These are phyloP conservation scores for Gossypium aridum DNA, from an alignment of 441 rosid species.

Conservation along the genomic window DNA sequence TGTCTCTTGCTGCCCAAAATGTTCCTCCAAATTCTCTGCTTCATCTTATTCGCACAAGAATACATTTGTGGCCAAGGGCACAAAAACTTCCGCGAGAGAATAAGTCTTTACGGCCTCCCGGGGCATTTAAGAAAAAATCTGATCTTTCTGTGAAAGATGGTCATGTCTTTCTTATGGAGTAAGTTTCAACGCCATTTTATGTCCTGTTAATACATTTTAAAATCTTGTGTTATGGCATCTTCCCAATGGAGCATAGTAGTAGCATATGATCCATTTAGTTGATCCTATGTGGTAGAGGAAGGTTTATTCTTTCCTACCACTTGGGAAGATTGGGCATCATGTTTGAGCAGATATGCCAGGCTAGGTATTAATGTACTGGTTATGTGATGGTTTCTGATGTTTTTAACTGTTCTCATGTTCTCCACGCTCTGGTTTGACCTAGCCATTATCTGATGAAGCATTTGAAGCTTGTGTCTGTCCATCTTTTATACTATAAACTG, in stretches of 20 bases:
- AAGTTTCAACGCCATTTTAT: slow-evolving; percentile 27
- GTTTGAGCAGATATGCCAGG: neutral
- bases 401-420: neutral
- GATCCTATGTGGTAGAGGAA: neutral
- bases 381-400: neutral
- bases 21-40: slow-evolving; percentile 89
- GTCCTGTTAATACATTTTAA: neutral
- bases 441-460: neutral
- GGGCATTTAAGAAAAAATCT: slow-evolving; percentile 98
- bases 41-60: slow-evolving; percentile 86
- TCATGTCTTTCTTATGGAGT: slow-evolving; percentile 94
- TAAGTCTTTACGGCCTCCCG: slow-evolving; percentile 91
- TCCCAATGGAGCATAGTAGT: neutral
- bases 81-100: slow-evolving; percentile 90
- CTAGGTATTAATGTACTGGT: neutral
- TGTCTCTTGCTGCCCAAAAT: slow-evolving; percentile 72
- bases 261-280: neutral
- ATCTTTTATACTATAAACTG: neutral
- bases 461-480: neutral
- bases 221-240: slow-evolving; percentile 2
- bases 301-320: neutral
- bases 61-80: slow-evolving; percentile 81
- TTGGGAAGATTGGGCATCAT: neutral
- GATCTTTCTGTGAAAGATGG: slow-evolving; percentile 98
- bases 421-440: neutral